These are phyloP conservation scores for Trametes sp. DNA, from an alignment of 1,284 basidiomycete genomes.

Conservation along the genomic window DNA sequence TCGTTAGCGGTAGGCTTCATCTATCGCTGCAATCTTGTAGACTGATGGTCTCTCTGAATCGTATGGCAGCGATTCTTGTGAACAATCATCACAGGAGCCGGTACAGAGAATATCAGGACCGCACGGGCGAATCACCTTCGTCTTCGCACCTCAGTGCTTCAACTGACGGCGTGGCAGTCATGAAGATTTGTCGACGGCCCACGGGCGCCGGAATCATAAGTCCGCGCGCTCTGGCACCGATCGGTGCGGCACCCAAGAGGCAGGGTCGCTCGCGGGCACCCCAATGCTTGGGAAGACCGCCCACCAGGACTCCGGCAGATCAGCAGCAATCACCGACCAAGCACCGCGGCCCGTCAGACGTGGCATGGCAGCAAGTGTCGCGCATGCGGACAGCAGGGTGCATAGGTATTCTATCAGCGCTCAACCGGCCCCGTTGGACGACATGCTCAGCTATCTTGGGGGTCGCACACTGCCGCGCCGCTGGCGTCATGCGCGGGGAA, in stretches of 20 bases:
- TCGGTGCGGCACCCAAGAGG: background rate
- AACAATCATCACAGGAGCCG: too few species aligned
- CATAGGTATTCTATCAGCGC: background rate
- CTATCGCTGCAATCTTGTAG: background rate
- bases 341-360: slow-evolving; percentile 4
- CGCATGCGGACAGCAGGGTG: background rate
- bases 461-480: slow-evolving; percentile 3
- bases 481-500: slow-evolving; percentile 5
- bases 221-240: background rate
- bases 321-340: slow-evolving; percentile 18
- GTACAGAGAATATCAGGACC: background rate
- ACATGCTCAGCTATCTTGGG: too few species aligned
- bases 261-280: background rate
- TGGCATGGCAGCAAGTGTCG: background rate
- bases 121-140: too few species aligned
- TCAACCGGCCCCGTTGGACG: background rate
- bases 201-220: slow-evolving; percentile 7
- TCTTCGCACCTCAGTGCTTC: too few species aligned
- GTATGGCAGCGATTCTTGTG: too few species aligned
- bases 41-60: too few species aligned
- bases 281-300: slow-evolving; percentile 1
- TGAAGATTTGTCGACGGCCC: background rate
- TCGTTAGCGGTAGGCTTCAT: background rate
- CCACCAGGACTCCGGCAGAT: background rate
- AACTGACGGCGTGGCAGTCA: too few species aligned